A percentile compares a stretch with the other conserved stretches of the same genome.
Conservation (phyloP, 768 basidiomycete genomes). For the Boletales sp. region DNA sequence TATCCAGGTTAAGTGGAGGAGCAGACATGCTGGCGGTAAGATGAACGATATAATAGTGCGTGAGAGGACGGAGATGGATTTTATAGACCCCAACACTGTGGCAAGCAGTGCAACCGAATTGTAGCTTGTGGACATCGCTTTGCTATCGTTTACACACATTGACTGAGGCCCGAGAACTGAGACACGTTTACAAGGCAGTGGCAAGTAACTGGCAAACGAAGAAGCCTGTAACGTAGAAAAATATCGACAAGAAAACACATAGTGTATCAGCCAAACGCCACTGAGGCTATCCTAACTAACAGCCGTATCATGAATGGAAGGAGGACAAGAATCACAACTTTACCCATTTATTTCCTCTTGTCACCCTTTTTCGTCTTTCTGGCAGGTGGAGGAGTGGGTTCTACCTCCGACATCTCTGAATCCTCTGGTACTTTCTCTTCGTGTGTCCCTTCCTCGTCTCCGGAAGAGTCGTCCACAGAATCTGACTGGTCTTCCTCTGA, state of each 20-base stretch:
- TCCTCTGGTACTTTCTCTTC: constrained; percentile 22
- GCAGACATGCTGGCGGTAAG: constrained; percentile 36
- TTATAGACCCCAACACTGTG: constrained; percentile 17
- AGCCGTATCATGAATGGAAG: constrained; percentile 6
- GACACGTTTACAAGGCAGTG: constrained; percentile 4
- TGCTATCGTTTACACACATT: constrained; percentile 27
- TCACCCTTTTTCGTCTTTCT: constrained; percentile 29
- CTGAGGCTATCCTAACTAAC: constrained; percentile 3
- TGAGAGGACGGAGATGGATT: constrained; percentile 18
- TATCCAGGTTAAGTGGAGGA: constrained; percentile 51
- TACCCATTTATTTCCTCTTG: constrained; percentile 21
- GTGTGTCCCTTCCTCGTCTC: constrained; percentile 21
- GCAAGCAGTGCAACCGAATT: constrained; percentile 16
- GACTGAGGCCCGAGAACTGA: constrained; percentile 9
- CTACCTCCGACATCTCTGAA: constrained; percentile 28
- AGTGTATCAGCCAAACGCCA: constrained; percentile 19
- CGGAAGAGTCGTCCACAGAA: constrained; percentile 21
- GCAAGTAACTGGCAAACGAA: neutral
- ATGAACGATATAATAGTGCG: neutral
- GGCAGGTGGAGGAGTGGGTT: constrained; percentile 26
- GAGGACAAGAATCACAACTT: constrained; percentile 5
- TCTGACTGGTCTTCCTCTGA: constrained; percentile 33
- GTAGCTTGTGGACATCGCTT: constrained; percentile 31
- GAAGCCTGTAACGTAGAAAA: constrained; percentile 20
- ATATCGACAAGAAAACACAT: constrained; percentile 26